These are phyloP conservation scores for Closterium sp. DNA, from an alignment of 139 green algal genomes.

Conservation along the genomic window DNA sequence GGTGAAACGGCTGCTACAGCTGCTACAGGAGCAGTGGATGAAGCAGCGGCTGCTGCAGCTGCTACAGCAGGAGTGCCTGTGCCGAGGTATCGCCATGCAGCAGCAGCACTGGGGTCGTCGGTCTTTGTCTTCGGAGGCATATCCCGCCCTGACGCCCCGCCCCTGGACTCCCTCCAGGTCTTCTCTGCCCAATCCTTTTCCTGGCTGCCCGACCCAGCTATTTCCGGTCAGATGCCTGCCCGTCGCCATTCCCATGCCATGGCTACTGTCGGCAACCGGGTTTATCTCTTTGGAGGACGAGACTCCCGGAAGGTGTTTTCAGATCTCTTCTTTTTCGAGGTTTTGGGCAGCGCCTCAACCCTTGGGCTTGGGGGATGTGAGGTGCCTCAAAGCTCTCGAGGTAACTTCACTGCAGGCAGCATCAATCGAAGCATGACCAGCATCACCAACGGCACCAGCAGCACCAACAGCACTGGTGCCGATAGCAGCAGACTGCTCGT, in stretches of 20 bases:
- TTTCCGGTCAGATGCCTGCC: not conserved
- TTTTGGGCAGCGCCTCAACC: not conserved
- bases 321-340: conserved; percentile 14
- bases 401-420: too few relatives aligned
- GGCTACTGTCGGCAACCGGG: not conserved
- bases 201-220: not conserved
- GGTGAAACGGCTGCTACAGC: not conserved
- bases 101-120: not conserved
- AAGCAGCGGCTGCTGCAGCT: not conserved
- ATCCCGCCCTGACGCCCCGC: not conserved
- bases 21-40: not conserved
- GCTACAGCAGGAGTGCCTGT: not conserved
- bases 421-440: too few relatives aligned
- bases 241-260: conserved; percentile 24
- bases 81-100: conserved; percentile 23
- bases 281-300: conserved; percentile 14
- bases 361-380: not conserved
- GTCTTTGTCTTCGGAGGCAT: conserved; percentile 31
- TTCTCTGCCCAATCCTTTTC: not conserved
- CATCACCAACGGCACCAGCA: not conserved
- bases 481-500: not conserved
- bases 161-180: conserved; percentile 4
- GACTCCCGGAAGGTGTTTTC: not conserved
- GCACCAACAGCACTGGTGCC: not conserved
- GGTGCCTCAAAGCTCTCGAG: not conserved